These are phyloP conservation scores for Colletotrichum caudatum DNA, from an alignment of 2,329 filamentous ascomycete species.

Conservation along the genomic window DNA sequence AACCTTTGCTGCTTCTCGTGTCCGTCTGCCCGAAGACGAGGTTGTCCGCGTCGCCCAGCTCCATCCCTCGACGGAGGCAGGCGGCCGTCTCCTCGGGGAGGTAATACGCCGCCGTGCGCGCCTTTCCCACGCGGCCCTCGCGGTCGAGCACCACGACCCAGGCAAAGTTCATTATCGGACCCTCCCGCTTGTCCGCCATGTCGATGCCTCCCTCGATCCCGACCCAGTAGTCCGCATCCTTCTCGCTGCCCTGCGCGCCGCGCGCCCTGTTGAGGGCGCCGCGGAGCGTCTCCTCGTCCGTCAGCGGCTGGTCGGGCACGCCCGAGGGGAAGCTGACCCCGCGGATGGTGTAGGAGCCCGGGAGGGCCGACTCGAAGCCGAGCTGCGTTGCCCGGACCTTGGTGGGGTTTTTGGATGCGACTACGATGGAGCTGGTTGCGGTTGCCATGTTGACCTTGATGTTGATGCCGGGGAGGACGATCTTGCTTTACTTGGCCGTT, in stretches of 20 bases:
- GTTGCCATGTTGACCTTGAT: background rate
- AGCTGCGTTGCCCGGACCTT: slow-evolving; percentile 53
- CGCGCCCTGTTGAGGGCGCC: slow-evolving; percentile 54
- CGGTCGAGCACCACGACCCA: slow-evolving; percentile 53
- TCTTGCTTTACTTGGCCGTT: background rate
- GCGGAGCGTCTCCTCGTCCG: slow-evolving; percentile 53
- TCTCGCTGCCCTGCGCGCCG: slow-evolving; percentile 48
- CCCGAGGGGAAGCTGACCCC: slow-evolving; percentile 52
- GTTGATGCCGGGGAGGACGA: background rate
- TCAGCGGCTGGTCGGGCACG: slow-evolving; percentile 55
- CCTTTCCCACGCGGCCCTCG: slow-evolving; percentile 50
- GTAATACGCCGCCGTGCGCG: slow-evolving; percentile 54
- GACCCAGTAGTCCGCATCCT: slow-evolving; percentile 55
- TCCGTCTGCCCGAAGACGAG: slow-evolving; percentile 52
- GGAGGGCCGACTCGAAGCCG: slow-evolving; percentile 48
- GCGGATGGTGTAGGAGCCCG: slow-evolving; percentile 44
- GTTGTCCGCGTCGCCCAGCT: slow-evolving; percentile 56
- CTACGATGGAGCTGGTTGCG: slow-evolving; percentile 37
- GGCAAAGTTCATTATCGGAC: slow-evolving; percentile 53
- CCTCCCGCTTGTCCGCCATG: slow-evolving; percentile 38
- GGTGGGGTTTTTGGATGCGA: slow-evolving; percentile 56
- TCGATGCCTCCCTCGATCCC: slow-evolving; percentile 58
- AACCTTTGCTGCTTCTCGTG: slow-evolving; percentile 55
- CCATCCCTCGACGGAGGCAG: slow-evolving; percentile 53
- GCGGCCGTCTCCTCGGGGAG: slow-evolving; percentile 53